Evolutionary conservation across 2,329 filamentous ascomycete species (phyloP).

Genomic region (Metarhizium humberi): DNA sequence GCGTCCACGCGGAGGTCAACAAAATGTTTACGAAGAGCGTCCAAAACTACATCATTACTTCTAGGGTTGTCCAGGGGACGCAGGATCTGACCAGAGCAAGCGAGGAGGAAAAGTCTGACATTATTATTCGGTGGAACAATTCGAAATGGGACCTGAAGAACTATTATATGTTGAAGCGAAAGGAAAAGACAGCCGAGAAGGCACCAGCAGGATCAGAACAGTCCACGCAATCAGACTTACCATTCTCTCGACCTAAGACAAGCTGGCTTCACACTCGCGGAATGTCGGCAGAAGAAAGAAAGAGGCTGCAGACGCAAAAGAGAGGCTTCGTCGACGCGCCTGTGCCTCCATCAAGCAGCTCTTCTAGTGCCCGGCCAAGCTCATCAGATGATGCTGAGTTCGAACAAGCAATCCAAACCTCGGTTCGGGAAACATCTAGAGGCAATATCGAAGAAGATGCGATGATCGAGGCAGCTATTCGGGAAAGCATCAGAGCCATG

Average conservation of each 20-base stretch:
- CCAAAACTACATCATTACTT: constrained; percentile 70
- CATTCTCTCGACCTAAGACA: constrained; percentile 23
- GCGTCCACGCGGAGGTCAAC: constrained; percentile 67
- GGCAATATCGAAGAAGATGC: constrained; percentile 63
- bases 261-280: constrained; percentile 41
- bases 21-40: constrained; percentile 62
- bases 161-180: constrained; percentile 45
- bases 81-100: constrained; percentile 50
- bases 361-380: constrained; percentile 6
- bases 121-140: constrained; percentile 57
- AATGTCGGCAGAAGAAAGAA: constrained; percentile 40
- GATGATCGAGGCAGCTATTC: constrained; percentile 62
- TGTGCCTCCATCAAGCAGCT: constrained; percentile 5
- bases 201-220: constrained; percentile 10
- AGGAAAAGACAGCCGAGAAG: constrained; percentile 30
- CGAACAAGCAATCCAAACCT: constrained; percentile 61
- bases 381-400: constrained; percentile 47
- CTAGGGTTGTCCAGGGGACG: constrained; percentile 65
- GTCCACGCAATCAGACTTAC: constrained; percentile 11
- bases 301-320: constrained; percentile 38
- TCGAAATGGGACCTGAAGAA: constrained; percentile 50
- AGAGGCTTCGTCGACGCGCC: constrained; percentile 12
- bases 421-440: constrained; percentile 59
- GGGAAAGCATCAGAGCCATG: constrained; percentile 57
- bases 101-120: constrained; percentile 50